Percentiles rank a stretch among this genome's conserved stretches.
Conservation (phyloP, 164 flowering plant genomes). For the Liriodendron chinense region DNA sequence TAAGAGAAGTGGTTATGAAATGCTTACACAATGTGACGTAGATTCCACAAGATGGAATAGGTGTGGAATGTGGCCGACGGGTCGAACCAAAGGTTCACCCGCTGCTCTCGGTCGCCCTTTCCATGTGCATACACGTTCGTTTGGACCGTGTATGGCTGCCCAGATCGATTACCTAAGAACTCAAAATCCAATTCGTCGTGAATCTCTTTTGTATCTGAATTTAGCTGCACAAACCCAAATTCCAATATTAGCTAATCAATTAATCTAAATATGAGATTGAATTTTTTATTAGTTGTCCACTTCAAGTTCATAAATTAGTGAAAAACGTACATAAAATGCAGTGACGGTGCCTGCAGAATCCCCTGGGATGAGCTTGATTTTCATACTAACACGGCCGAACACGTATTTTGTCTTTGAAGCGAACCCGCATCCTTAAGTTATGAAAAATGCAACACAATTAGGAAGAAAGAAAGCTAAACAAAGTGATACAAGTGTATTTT, state of each 20-base stretch:
- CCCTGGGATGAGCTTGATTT: slow-evolving; percentile 64
- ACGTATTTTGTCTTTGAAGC: slow-evolving; percentile 54
- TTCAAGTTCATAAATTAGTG: no score
- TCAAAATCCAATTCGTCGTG: slow-evolving; percentile 66
- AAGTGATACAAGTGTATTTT: background rate
- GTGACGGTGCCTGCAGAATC: slow-evolving; percentile 80
- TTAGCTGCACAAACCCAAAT: slow-evolving; percentile 31
- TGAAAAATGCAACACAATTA: background rate
- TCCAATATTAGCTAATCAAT: background rate
- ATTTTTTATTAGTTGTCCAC: no score
- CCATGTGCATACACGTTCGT: slow-evolving; percentile 60
- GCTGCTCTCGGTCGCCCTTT: slow-evolving; percentile 57
- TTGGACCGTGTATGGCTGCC: slow-evolving; percentile 65
- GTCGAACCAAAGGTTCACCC: slow-evolving; percentile 69
- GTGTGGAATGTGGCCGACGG: slow-evolving; percentile 50
- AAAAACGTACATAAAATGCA: slow-evolving; percentile 47
- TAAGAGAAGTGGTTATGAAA: background rate
- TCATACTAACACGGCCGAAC: slow-evolving; percentile 65
- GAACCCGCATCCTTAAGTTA: slow-evolving; percentile 53
- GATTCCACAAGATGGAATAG: slow-evolving; percentile 59
- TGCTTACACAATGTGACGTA: slow-evolving; percentile 45
- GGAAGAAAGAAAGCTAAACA: background rate
- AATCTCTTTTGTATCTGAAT: slow-evolving; percentile 38
- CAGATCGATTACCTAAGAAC: slow-evolving; percentile 55
- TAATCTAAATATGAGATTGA: background rate